Conservation (phyloP, 1,284 basidiomycete genomes). For the Cystobasidiaceae sp. region DNA sequence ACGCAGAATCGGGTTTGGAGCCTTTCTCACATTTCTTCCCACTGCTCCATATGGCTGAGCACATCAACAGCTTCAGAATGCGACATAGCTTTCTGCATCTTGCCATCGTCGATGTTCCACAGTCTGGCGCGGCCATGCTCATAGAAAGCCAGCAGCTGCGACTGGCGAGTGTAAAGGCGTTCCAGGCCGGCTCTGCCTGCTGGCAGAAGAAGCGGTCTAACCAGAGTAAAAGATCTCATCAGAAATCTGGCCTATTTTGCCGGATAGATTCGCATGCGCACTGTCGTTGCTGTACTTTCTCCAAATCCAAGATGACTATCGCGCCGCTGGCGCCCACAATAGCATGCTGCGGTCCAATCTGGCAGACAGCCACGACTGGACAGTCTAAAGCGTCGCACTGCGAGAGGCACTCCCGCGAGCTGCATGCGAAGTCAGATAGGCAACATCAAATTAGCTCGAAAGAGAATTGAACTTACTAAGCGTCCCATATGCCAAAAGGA, state of each 20-base stretch:
- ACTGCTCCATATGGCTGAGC: slow-evolving; percentile 58
- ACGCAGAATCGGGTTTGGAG: neutral
- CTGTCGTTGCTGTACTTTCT: slow-evolving; percentile 6
- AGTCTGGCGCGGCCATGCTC: slow-evolving; percentile 68
- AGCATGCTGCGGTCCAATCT: neutral
- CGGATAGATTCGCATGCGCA: neutral
- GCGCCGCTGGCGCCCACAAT: neutral
- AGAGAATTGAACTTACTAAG: slow-evolving; percentile 1
- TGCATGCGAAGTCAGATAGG: neutral
- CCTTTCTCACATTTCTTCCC: slow-evolving; percentile 61
- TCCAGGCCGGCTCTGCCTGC: neutral
- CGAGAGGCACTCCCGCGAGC: neutral
- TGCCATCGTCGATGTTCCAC: slow-evolving; percentile 80
- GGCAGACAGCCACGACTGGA: slow-evolving; percentile 4
- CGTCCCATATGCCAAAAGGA: neutral
- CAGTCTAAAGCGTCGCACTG: slow-evolving; percentile 1
- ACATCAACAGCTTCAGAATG: slow-evolving; percentile 70
- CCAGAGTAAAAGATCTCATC: neutral
- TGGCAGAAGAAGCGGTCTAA: slow-evolving; percentile 1
- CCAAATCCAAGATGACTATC: neutral
- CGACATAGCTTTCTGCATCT: slow-evolving; percentile 78
- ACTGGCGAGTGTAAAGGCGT: slow-evolving; percentile 13
- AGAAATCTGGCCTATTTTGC: neutral
- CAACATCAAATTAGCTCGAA: neutral
- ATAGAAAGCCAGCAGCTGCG: slow-evolving; percentile 68